phyloP scores from a whole-genome alignment of 768 basidiomycete species.

The Clitopilus passeckerianus region DNA sequence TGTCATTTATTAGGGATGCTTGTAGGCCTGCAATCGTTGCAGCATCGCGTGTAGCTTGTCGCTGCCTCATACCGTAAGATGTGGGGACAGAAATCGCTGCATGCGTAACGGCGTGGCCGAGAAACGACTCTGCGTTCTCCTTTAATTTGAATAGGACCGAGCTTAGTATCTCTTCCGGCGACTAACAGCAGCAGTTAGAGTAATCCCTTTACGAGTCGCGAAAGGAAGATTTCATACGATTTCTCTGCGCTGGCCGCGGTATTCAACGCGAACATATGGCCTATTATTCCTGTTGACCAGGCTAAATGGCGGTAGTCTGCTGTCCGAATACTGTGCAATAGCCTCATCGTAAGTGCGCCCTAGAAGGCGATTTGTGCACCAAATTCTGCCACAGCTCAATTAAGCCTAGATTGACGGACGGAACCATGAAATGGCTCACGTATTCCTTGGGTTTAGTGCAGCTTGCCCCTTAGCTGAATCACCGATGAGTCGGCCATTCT shows the following conservation, averaged over 20 bases:
- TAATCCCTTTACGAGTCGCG: not conserved
- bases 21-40: constrained; percentile 92
- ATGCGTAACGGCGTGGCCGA: constrained; percentile 77
- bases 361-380: constrained; percentile 97
- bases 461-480: constrained; percentile 99
- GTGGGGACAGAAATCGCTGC: constrained; percentile 96
- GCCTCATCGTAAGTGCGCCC: constrained; percentile 87
- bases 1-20: constrained; percentile 97
- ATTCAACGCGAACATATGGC: constrained; percentile 84
- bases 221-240: constrained; percentile 55
- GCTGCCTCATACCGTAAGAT: constrained; percentile 98
- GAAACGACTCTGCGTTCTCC: constrained; percentile 95
- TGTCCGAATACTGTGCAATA: constrained; percentile 71
- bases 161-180: constrained; percentile 97
- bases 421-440: constrained; percentile 31
- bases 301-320: constrained; percentile 93
- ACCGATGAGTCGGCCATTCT: constrained; percentile 94
- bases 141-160: constrained; percentile 99
- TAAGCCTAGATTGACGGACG: too few relatives aligned
- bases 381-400: constrained; percentile 52
- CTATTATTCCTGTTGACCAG: constrained; percentile 84
- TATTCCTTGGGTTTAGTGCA: constrained; percentile 97
- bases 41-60: constrained; percentile 99
- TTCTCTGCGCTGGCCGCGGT: constrained; percentile 90
- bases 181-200: constrained; percentile 35